Evolutionary conservation across 2,329 filamentous ascomycete genomes (phyloP).

Genomic region (Cytospora leucostoma): DNA sequence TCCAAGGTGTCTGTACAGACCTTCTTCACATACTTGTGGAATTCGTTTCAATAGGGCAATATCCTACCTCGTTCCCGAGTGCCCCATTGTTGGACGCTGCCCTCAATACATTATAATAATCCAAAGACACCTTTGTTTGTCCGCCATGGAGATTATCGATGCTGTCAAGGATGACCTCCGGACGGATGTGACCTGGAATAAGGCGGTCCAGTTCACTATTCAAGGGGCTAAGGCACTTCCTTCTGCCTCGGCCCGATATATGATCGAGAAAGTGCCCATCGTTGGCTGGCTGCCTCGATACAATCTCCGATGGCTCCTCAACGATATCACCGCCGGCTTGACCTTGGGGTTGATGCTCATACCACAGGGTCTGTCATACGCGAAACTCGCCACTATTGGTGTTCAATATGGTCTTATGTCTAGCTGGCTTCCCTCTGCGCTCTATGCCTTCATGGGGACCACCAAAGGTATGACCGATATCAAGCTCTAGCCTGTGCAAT

Average conservation of each 20-base stretch:
- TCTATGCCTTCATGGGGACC: conserved; percentile 63
- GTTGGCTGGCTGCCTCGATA: conserved; percentile 65
- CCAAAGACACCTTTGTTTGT: not conserved
- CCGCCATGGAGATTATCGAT: conserved; percentile 32
- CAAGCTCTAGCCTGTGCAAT: conserved; percentile 12
- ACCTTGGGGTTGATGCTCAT: conserved; percentile 63
- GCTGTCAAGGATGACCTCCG: conserved; percentile 37
- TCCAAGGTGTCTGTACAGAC: conserved; percentile 5
- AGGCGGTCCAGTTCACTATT: conserved; percentile 36
- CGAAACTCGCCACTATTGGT: conserved; percentile 62
- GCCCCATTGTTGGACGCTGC: not conserved
- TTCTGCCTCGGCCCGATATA: conserved; percentile 55
- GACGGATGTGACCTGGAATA: conserved; percentile 43
- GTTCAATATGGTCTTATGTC: conserved; percentile 62
- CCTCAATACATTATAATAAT: not conserved
- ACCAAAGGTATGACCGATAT: conserved; percentile 53
- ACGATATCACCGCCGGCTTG: conserved; percentile 62
- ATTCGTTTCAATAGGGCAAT: not conserved
- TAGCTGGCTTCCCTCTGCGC: conserved; percentile 57
- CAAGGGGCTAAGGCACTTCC: conserved; percentile 46
- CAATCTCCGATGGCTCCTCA: conserved; percentile 60
- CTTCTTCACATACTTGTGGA: conserved; percentile 1
- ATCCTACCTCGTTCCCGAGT: not conserved
- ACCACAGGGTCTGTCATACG: conserved; percentile 63
- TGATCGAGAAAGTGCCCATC: conserved; percentile 62